Base-by-base conservation (phyloP, 2,329 filamentous ascomycete genomes). In the Fusarium penzigii region DNA sequence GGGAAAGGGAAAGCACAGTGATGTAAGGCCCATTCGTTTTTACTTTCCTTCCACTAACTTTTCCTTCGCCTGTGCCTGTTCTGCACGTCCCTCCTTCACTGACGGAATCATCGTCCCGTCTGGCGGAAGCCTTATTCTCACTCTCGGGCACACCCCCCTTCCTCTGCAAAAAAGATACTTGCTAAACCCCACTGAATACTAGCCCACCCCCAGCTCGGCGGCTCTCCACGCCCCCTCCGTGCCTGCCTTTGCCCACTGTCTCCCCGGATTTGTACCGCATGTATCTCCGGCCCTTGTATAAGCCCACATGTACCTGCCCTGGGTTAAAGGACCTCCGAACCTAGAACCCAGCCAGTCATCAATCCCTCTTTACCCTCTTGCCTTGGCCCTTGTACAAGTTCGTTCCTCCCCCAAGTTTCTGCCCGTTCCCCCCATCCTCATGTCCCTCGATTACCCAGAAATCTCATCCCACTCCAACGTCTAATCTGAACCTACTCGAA, bases 401-500 rank as follows among this genome's bases (percentile, higher is more conserved):
- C 54, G 58, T 54, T 56, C 61, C 55, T 62, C 46, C 58, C 40
- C 32, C 53, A 59, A 51, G 53, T 57, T 59, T 61, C 65, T 55
- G 59, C 57, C 48, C 60, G 53, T 56, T 57, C 50, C 48, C 51
- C 51, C 42, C 20, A 25, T 25, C 20, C 20, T 25, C 20, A 25
- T 25, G 20, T 25, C 20, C 20, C 20, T 25, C 20, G 4, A 25
- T 25, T 25, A 25, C 20, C 20, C 20, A 25, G 20, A 25, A 52
- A 50, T 54, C 51, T 55, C 47, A 59, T 61, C 61, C 56, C 57
- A 56, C 51, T 52, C 52, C 52, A 32, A 52, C 57, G 49, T 49
- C 52, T 48, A 52, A 53, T 47, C 44, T 46, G 53, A 53, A 51
- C 51, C 51, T 60, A 52, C 53, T 55, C 55, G 54, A 65, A 64